Conservation (phyloP, 2,329 filamentous ascomycete species). For the Elsinoe perseae region DNA sequence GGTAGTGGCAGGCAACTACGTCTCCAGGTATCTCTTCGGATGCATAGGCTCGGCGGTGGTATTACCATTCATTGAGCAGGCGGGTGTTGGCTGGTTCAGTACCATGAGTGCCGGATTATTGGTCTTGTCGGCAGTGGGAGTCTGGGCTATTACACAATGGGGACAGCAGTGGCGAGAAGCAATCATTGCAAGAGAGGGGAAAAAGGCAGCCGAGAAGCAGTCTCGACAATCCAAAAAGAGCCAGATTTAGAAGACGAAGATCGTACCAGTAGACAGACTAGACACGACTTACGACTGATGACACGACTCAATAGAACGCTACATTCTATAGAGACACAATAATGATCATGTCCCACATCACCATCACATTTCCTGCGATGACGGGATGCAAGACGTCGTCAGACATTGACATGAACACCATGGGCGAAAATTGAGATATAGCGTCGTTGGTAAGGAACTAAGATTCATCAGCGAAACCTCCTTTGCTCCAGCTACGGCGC, state of each 20-base stretch:
- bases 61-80: conserved; percentile 62
- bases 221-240: not conserved
- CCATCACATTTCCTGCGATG: too few species aligned
- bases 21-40: conserved; percentile 67
- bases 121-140: conserved; percentile 35
- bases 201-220: conserved; percentile 8
- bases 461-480: conserved; percentile 50
- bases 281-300: conserved; percentile 9
- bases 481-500: conserved; percentile 60
- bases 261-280: not conserved
- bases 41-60: conserved; percentile 63
- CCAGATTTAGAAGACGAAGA: not conserved
- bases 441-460: conserved; percentile 60
- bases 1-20: conserved; percentile 68
- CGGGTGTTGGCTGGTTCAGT: conserved; percentile 76
- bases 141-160: conserved; percentile 44
- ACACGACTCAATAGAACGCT: not conserved
- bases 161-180: conserved; percentile 32
- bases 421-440: conserved; percentile 42
- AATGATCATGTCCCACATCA: too few species aligned
- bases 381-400: too few species aligned
- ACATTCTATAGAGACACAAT: not conserved
- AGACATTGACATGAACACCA: too few species aligned
- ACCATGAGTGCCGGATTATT: conserved; percentile 59
- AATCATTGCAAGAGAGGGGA: conserved; percentile 20